phyloP scores from a whole-genome alignment of 2,329 filamentous ascomycete genomes.

The Cladophialophora chaetospira region DNA sequence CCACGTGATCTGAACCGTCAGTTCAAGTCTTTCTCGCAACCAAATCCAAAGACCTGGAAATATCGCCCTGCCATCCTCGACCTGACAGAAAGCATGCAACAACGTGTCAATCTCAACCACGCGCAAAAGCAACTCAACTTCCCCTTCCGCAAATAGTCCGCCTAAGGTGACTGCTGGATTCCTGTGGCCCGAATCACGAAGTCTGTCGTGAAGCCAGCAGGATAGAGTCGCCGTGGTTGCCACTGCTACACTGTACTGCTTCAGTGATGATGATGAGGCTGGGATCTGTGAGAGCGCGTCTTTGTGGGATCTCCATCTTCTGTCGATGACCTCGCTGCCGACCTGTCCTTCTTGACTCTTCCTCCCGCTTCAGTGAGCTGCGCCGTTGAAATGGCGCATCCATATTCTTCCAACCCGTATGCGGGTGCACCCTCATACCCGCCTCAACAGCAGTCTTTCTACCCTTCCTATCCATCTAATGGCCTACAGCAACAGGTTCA shows the following conservation, averaged over 20 bases:
- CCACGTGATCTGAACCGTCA: slow-evolving; percentile 4
- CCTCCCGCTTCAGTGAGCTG: slow-evolving; percentile 9
- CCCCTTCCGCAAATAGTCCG: not conserved
- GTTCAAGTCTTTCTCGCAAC: no score
- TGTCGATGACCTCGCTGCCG: slow-evolving; percentile 10
- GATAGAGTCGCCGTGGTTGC: no score
- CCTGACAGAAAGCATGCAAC: not conserved
- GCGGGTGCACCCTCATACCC: slow-evolving; percentile 35
- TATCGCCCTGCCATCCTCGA: no score
- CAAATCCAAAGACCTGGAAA: no score
- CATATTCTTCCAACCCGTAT: slow-evolving; percentile 40
- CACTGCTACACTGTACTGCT: no score
- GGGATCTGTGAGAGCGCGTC: slow-evolving; percentile 14
- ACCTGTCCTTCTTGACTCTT: slow-evolving; percentile 5
- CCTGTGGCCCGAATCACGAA: no score
- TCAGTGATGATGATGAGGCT: slow-evolving; percentile 21
- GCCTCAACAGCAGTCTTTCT: slow-evolving; percentile 34
- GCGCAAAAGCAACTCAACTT: not conserved
- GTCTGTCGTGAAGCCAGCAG: no score
- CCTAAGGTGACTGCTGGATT: not conserved
- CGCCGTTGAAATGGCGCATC: slow-evolving; percentile 38
- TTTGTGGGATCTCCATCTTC: slow-evolving; percentile 6
- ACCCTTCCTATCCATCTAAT: slow-evolving; percentile 31
- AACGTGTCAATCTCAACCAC: slow-evolving; percentile 4
- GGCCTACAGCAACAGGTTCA: slow-evolving; percentile 33